These are phyloP conservation scores for Hsuehochloa calcarea DNA, from an alignment of 176 grass and related monocot genomes.

Conservation along the genomic window DNA sequence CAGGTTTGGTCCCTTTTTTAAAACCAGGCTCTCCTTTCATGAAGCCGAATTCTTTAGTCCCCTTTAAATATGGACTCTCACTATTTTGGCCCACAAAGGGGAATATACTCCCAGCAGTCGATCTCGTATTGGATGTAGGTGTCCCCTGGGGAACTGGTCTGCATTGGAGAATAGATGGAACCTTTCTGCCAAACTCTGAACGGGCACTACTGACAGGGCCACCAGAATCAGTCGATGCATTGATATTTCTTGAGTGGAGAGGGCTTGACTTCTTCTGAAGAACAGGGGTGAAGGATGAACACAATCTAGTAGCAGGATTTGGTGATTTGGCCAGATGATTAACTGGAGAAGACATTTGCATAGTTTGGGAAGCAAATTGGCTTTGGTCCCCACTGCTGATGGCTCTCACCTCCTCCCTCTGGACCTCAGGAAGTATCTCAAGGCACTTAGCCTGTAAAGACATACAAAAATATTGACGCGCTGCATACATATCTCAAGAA, in stretches of 20 bases:
- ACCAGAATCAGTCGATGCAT: conserved; percentile 33
- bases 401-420: conserved; percentile 50
- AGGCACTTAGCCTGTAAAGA: conserved; percentile 56
- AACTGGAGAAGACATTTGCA: conserved; percentile 40
- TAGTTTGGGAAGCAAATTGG: conserved; percentile 41
- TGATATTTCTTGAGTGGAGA: conserved; percentile 25
- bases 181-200: conserved; percentile 50
- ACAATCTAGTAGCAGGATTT: conserved; percentile 21
- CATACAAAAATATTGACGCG: conserved; percentile 1
- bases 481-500: conserved; percentile 18
- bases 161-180: conserved; percentile 52
- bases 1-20: conserved; percentile 40
- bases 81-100: conserved; percentile 33
- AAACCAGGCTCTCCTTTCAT: conserved; percentile 37
- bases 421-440: conserved; percentile 63
- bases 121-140: conserved; percentile 40
- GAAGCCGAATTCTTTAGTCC: conserved; percentile 37
- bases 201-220: conserved; percentile 20
- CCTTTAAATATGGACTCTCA: conserved; percentile 42
- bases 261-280: conserved; percentile 43
- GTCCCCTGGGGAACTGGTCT: conserved; percentile 31
- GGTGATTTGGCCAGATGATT: conserved; percentile 39
- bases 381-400: conserved; percentile 34
- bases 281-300: conserved; percentile 34
- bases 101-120: conserved; percentile 32